phyloP scores from a whole-genome alignment of 768 basidiomycete genomes.

The Pleurotus tuoliensis region DNA sequence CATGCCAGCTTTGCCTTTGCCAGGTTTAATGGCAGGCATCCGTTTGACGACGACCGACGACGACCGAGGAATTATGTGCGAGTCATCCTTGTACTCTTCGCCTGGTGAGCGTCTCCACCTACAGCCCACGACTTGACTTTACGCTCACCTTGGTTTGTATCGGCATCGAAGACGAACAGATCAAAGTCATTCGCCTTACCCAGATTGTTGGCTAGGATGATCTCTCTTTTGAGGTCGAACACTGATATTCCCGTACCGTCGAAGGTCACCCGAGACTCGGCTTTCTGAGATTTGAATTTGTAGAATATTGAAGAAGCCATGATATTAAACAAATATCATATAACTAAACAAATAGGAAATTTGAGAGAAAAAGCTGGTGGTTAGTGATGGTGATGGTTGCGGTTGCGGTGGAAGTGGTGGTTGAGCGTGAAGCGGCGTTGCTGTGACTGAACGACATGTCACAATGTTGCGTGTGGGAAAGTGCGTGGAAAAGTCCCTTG shows the following conservation, averaged over 20 bases:
- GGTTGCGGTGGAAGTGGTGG: too few species aligned
- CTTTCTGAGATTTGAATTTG: constrained; percentile 93
- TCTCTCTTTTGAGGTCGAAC: constrained; percentile 98
- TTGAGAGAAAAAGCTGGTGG: constrained; percentile 16
- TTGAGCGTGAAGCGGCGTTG: too few species aligned
- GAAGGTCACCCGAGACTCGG: constrained; percentile 94
- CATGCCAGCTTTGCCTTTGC: constrained; percentile 78
- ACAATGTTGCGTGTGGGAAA: too few species aligned
- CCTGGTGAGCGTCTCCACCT: neutral
- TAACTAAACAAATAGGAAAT: constrained; percentile 20
- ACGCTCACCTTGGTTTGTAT: constrained; percentile 80
- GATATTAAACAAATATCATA: constrained; percentile 32
- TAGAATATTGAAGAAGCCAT: constrained; percentile 97
- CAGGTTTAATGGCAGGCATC: constrained; percentile 75
- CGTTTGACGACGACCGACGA: constrained; percentile 93
- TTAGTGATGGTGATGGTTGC: too few species aligned
- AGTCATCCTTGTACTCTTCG: constrained; percentile 88
- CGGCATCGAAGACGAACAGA: constrained; percentile 78
- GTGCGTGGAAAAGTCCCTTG: too few species aligned
- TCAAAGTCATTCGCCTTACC: constrained; percentile 98
- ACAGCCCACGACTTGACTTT: neutral
- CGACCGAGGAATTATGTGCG: constrained; percentile 87
- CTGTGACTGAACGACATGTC: too few species aligned
- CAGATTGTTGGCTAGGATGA: constrained; percentile 94
- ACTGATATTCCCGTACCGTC: constrained; percentile 99